Evolutionary conservation across 805 yeast genomes (phyloP).

Genomic region (Metschnikowia amazonensis): DNA sequence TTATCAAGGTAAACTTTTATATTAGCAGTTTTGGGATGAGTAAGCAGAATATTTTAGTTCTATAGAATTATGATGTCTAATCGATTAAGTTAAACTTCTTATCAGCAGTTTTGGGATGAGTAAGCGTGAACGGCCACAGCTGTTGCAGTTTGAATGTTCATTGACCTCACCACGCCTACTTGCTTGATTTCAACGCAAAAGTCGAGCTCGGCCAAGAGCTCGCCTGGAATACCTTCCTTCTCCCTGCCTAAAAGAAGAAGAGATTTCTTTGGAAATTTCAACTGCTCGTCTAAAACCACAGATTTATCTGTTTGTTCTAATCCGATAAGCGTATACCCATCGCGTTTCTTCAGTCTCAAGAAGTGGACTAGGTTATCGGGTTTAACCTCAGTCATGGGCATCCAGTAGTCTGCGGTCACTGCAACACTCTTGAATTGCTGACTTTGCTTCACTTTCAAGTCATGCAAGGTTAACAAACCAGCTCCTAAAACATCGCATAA

Average conservation of each 20-base stretch:
- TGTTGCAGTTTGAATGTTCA: slow-evolving; percentile 96
- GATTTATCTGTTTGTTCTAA: slow-evolving; percentile 91
- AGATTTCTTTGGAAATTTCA: slow-evolving; percentile 76
- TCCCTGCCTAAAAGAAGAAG: slow-evolving; percentile 80
- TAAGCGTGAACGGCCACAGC: slow-evolving; percentile 93
- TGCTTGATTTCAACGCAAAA: slow-evolving; percentile 88
- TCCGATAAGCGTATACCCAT: slow-evolving; percentile 86
- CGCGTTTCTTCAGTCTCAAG: slow-evolving; percentile 55
- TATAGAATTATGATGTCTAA: background rate
- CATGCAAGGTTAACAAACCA: slow-evolving; percentile 73
- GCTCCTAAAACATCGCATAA: slow-evolving; percentile 91
- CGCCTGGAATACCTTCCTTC: slow-evolving; percentile 88
- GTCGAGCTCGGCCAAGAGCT: slow-evolving; percentile 74
- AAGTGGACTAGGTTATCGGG: slow-evolving; percentile 50
- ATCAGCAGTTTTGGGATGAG: slow-evolving; percentile 59
- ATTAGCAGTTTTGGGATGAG: slow-evolving; percentile 59
- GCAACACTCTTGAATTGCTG: slow-evolving; percentile 83
- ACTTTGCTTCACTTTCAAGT: slow-evolving; percentile 55
- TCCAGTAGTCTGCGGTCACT: slow-evolving; percentile 92
- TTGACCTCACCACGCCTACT: slow-evolving; percentile 85
- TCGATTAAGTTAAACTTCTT: background rate
- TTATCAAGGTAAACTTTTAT: background rate
- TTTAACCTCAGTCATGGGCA: slow-evolving; percentile 83
- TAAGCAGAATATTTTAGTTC: slow-evolving; percentile 48
- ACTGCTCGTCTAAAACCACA: slow-evolving; percentile 57